Conservation (phyloP, 331 rosid species). For the Acacia concinna region DNA sequence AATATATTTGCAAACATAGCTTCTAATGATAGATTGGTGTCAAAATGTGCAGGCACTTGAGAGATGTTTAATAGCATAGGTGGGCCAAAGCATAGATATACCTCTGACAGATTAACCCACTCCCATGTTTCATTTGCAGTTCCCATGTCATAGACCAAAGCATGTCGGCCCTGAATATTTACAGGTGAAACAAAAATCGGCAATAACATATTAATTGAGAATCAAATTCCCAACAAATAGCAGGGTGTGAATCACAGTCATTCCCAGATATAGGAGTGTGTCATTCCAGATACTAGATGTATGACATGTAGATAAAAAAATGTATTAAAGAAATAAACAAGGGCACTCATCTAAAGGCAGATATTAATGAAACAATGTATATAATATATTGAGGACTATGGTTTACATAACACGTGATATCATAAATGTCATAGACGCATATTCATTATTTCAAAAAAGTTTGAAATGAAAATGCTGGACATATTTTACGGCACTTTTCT, state of each 20-base stretch:
- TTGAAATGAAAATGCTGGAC: neutral
- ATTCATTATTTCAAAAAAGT: neutral
- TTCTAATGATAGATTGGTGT: neutral
- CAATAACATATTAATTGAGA: conserved; percentile 12
- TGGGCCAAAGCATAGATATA: conserved; percentile 41
- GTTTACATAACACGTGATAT: neutral
- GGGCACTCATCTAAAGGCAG: neutral
- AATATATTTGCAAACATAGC: neutral
- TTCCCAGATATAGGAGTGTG: neutral
- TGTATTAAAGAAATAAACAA: neutral
- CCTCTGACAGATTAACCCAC: conserved; percentile 95
- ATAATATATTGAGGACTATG: neutral
- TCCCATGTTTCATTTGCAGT: conserved; percentile 82
- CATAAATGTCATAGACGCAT: neutral
- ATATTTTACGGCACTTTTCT: neutral
- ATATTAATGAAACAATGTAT: neutral
- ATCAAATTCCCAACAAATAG: neutral
- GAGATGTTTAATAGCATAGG: conserved; percentile 2
- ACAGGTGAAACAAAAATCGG: conserved; percentile 3
- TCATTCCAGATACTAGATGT: neutral
- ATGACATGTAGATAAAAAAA: neutral
- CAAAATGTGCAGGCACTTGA: neutral
- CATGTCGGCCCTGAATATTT: conserved; percentile 77
- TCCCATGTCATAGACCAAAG: conserved; percentile 80
- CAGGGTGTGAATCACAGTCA: neutral